Base-by-base conservation (phyloP, 176 grass and related monocot species). In the Triticum turgidum region DNA sequence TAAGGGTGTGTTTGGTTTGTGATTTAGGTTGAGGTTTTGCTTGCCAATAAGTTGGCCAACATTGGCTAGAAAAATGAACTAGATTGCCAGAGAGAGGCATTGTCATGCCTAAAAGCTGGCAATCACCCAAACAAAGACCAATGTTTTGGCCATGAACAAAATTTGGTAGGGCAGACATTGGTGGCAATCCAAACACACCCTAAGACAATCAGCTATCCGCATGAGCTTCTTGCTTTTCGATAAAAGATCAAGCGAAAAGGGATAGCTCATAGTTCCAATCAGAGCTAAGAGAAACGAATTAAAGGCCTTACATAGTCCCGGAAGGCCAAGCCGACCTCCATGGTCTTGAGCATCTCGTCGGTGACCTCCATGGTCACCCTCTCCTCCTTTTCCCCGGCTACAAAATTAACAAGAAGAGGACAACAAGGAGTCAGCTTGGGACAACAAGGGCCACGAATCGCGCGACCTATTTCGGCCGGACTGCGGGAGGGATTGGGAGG, bases 271-370 rank as follows among this genome's bases (percentile, higher is more conserved):
- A 47, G 10, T 47, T 80, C 30, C 9, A 72, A 14, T 47, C 61
- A 41, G 49, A 1, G 15, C 1, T 11, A 49, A 42, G 44, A 85
- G 73, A 7, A 14, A 83, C 1, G 41, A 20, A 86, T 18, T 13
- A 41, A 9, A 24, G 72, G 24, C 64, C 83, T 88, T 89, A 98
- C 94, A 73, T 98, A 98, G 69, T 98, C 97, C 39, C 94, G 77
- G 82, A 98, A 98, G 59, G 97, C 97, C 90, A 98, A 72, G 4
- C 97, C 94, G 59, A 98, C 97, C 87, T 98, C 97, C 94, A 98
- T 98, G 94, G 90, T 88, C 92, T 98, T 98, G 79, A 98, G 72
- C 49, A 98, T 86, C 88, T 98, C 97, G 42, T 98, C 97, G 17
- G 81, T 94, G 69, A 96, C 86, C 88, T 98, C 97, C 97, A 96